These are phyloP conservation scores for Fragilariopsis cylindrus DNA, from an alignment of 108 stramenopile species.

Conservation along the genomic window DNA sequence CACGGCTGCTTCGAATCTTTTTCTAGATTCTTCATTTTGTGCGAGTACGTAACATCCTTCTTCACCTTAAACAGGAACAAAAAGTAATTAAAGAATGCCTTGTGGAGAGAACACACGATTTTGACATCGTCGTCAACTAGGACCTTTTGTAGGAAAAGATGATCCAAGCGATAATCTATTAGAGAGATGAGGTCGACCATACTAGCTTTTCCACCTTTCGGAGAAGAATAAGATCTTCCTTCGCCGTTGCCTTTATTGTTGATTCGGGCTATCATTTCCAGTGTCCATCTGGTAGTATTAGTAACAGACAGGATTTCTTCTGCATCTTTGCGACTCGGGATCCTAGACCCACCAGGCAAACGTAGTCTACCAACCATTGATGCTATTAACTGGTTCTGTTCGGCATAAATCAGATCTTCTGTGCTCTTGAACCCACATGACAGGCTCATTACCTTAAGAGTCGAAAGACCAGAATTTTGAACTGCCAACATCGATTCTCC, in stretches of 20 bases:
- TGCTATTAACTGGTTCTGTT: slow-evolving; percentile 20
- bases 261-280: slow-evolving; percentile 3
- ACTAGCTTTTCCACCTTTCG: background rate
- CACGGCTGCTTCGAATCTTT: slow-evolving; percentile 6
- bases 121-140: slow-evolving; percentile 3
- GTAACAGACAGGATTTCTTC: slow-evolving; percentile 8
- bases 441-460: background rate
- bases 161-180: slow-evolving; percentile 21
- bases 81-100: slow-evolving; percentile 15
- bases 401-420: slow-evolving; percentile 4
- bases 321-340: background rate
- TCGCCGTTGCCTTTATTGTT: background rate
- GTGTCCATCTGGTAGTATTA: slow-evolving; percentile 3
- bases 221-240: background rate
- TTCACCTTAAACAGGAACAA: slow-evolving; percentile 1
- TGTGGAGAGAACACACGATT: slow-evolving; percentile 11
- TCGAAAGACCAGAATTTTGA: background rate
- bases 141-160: slow-evolving; percentile 8
- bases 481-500: background rate
- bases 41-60: background rate
- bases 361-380: slow-evolving; percentile 22
- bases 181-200: slow-evolving; percentile 12
- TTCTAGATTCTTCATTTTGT: background rate
- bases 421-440: slow-evolving; percentile 3
- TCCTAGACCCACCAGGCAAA: slow-evolving; percentile 14